phyloP scores from a whole-genome alignment of 495 filamentous ascomycete genomes.

The Astrothelium macrocarpum region DNA sequence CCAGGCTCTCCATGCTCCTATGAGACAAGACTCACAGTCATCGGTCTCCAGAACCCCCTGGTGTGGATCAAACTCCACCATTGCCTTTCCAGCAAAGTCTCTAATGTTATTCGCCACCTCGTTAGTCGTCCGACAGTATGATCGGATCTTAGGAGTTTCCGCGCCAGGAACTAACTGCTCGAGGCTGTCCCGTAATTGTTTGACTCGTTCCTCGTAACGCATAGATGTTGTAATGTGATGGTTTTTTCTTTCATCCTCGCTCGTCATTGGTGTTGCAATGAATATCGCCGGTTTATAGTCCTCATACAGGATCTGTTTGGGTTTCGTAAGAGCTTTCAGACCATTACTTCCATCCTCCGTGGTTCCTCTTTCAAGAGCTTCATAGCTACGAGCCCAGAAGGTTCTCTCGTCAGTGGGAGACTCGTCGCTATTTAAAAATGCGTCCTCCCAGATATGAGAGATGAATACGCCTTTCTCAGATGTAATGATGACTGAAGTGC shows the following conservation, averaged over 20 bases:
- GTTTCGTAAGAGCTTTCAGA: background rate
- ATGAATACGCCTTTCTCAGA: constrained; percentile 1
- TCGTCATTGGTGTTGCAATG: background rate
- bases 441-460: background rate
- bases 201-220: background rate
- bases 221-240: constrained; percentile 1
- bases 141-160: background rate
- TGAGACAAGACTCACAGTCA: background rate
- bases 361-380: background rate
- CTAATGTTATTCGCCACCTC: background rate
- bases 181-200: background rate
- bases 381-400: background rate
- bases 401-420: background rate
- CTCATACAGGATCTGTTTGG: background rate
- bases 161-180: background rate
- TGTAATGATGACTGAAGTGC: constrained; percentile 2
- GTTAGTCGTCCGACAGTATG: background rate
- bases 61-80: constrained; percentile 1
- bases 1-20: constrained; percentile 2
- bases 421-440: background rate
- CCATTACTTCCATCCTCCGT: background rate
- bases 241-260: background rate
- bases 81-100: background rate
- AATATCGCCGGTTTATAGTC: background rate
- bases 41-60: background rate